Evolutionary conservation across 768 basidiomycete genomes (phyloP), one percentile per base, ranked within the genome.

Genomic region (Mycena leptocephala): DNA sequence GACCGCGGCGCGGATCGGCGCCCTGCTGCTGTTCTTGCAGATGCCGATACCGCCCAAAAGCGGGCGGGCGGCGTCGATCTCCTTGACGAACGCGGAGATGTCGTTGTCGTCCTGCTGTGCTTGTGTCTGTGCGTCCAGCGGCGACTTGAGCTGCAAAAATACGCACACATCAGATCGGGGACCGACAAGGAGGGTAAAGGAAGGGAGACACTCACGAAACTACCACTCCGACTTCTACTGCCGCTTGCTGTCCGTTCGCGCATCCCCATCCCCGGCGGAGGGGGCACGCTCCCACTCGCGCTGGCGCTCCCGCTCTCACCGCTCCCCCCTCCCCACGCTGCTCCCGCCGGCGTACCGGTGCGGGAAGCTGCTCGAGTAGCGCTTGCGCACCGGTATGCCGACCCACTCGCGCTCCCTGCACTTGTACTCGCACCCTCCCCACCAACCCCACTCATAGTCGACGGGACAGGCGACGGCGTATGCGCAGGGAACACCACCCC

Each of bases 321-420:
- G 68, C 81, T 82, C 5, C 80, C 85, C 37, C 85, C 88, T 89
- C 10, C 88, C 85, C 1, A 87, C 81, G 69, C 85, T 82, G 46
- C 83, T 79, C 5, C 83, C 83, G 35, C 80, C 80, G 18, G 86
- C 81, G 81, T 94, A 94, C 55, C 95, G 89, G 82, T 95, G 92
- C 13, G 93, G 92, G 81, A 96, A 96, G 75, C 92, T 94, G 78
- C 93, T 95, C 56, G 93, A 94, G 85, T 95, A 96, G 9, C 94
- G 87, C 82, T 93, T 94, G 46, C 92, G 86, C 33, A 80, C 69
- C 14, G 84, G 85, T 67, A 79, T 74, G 26, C 70, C 62, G 14
- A 76, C 58, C 48, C 53, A 69, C 3, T 30, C 48, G 2, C 39
- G 22, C 35, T 66, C 69, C 74, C 58, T 13, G 58, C 33, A 33